Percentiles rank a stretch among this genome's conserved stretches.
These are phyloP conservation scores for Zygotorulaspora danielsina DNA, from an alignment of 805 yeast genomes.

Conservation along the genomic window DNA sequence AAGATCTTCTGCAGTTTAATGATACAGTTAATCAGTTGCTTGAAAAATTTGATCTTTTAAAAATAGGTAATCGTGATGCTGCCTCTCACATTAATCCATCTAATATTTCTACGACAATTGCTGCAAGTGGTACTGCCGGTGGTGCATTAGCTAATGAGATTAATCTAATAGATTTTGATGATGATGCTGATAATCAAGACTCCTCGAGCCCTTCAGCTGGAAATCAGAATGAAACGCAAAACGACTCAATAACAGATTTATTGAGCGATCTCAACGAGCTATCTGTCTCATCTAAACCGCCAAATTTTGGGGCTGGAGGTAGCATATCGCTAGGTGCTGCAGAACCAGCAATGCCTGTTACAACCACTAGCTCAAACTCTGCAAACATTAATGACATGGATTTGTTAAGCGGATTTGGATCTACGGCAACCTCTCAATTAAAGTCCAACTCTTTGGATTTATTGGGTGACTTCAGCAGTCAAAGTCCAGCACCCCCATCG, in stretches of 20 bases:
- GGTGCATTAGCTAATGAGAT: conserved; percentile 41
- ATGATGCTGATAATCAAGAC: conserved; percentile 37
- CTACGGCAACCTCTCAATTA: conserved; percentile 13
- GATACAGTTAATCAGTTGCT: conserved; percentile 70
- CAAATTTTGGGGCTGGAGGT: conserved; percentile 50
- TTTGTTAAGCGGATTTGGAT: conserved; percentile 18
- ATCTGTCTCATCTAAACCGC: conserved; percentile 45
- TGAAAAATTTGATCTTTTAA: conserved; percentile 60
- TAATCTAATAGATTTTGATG: conserved; percentile 74
- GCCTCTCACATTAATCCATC: conserved; percentile 49
- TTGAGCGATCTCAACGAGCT: conserved; percentile 66
- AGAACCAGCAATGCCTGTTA: conserved; percentile 27
- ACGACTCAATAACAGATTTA: conserved; percentile 56
- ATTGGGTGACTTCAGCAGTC: conserved; percentile 21
- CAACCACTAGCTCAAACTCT: conserved; percentile 17
- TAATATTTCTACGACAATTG: conserved; percentile 33
- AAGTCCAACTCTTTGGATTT: conserved; percentile 12
- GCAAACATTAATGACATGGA: conserved; percentile 26
- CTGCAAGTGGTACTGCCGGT: conserved; percentile 10
- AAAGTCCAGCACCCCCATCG: conserved; percentile 12
- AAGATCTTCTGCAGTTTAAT: conserved; percentile 61
- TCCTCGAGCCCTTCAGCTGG: conserved; percentile 14
- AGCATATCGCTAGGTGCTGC: conserved; percentile 40
- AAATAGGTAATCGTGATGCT: conserved; percentile 55
- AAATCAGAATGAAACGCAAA: conserved; percentile 18